Evolutionary conservation across 2,329 filamentous ascomycete genomes (phyloP).

Genomic region (Monilinia laxa): DNA sequence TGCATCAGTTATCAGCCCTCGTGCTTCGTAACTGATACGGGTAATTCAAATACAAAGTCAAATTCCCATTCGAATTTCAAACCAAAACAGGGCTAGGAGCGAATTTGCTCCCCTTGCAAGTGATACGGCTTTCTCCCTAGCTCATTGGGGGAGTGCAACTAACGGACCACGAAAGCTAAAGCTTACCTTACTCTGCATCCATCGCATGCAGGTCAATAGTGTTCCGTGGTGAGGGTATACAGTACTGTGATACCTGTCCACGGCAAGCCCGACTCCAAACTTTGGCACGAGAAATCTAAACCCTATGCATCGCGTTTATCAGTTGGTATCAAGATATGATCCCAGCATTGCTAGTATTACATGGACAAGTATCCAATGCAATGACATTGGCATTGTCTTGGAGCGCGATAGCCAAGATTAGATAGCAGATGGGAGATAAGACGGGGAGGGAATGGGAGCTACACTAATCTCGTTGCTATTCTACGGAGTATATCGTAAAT

Average conservation of each 20-base stretch:
- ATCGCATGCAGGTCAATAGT: too few relatives aligned
- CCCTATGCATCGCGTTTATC: constrained; percentile 13
- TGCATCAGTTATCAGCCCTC: constrained; percentile 1
- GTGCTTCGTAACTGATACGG: constrained; percentile 15
- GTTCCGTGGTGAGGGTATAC: too few relatives aligned
- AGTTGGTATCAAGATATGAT: background rate
- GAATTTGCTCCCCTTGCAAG: background rate
- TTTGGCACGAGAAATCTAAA: constrained; percentile 3
- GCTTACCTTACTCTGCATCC: background rate
- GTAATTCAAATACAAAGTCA: background rate
- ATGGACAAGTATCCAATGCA: background rate
- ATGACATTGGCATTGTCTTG: constrained; percentile 2
- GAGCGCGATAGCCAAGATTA: constrained; percentile 3
- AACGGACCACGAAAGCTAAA: background rate
- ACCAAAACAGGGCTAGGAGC: background rate
- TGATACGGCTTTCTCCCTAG: too few relatives aligned
- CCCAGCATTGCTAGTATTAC: background rate
- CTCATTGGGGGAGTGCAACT: background rate
- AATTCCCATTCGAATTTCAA: background rate
- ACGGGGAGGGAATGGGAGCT: background rate
- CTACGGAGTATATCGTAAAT: background rate
- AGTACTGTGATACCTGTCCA: background rate
- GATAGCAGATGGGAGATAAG: constrained; percentile 6
- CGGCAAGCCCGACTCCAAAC: background rate
- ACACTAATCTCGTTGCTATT: constrained; percentile 11